phyloP scores from a whole-genome alignment of 2,329 filamentous ascomycete species.

The Sarocladium oryzae region DNA sequence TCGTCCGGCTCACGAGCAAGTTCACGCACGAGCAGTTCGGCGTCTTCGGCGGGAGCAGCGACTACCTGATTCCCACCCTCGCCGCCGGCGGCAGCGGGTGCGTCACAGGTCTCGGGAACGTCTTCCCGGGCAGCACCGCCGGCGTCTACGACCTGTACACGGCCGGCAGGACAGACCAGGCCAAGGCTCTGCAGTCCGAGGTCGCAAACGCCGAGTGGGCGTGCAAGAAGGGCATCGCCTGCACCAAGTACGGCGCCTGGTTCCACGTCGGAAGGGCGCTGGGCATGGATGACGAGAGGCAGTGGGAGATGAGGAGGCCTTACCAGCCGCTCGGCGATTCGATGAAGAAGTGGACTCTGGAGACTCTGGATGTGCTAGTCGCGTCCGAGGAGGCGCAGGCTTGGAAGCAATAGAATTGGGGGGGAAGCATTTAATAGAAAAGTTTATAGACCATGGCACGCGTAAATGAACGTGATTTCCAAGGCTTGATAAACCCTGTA shows the following conservation, averaged over 20 bases:
- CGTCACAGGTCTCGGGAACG: slow-evolving; percentile 39
- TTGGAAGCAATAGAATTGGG: not conserved
- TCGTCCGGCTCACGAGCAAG: slow-evolving; percentile 48
- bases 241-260: slow-evolving; percentile 40
- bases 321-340: slow-evolving; percentile 31
- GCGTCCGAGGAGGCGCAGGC: slow-evolving; percentile 21
- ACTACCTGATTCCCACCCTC: slow-evolving; percentile 35
- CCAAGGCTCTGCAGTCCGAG: slow-evolving; percentile 31
- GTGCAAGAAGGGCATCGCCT: slow-evolving; percentile 40
- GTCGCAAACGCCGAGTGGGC: slow-evolving; percentile 43
- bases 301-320: slow-evolving; percentile 36
- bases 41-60: slow-evolving; percentile 36
- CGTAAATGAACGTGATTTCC: no score
- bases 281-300: slow-evolving; percentile 27
- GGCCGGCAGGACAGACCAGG: slow-evolving; percentile 29
- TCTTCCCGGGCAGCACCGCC: slow-evolving; percentile 37
- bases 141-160: slow-evolving; percentile 34
- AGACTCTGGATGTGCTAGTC: slow-evolving; percentile 31
- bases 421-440: not conserved
- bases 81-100: slow-evolving; percentile 33
- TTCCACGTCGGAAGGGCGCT: slow-evolving; percentile 32
- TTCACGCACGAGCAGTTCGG: slow-evolving; percentile 32
- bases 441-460: not conserved
- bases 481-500: no score
- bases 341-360: slow-evolving; percentile 34